Base-by-base conservation (phyloP, 2,329 filamentous ascomycete species). In the Xylariaceae sp. region DNA sequence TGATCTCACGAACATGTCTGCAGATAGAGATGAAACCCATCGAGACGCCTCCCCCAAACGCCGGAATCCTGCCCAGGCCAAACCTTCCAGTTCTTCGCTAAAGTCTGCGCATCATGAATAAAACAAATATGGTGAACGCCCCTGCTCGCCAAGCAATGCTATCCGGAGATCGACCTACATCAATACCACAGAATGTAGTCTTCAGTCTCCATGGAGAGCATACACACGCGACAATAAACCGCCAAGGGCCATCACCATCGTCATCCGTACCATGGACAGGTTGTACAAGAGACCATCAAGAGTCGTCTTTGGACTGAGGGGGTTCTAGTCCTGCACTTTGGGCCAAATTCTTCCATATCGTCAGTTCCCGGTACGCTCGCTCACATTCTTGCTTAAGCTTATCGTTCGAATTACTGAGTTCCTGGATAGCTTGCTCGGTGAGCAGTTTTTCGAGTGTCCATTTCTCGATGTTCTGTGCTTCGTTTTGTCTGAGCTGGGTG, bases 401-500 rank as follows among this genome's bases (percentile, higher is more conserved):
- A 66, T 96, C 91, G 68, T 94, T 96, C 62, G 89, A 93, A 26
- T 87, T 84, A 69, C 89, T 94, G 47, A 97, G 85, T 75, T 98
- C 94, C 14, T 88, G 87, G 65, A 96, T 94, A 44, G 92, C 92
- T 72, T 95, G 91, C 76, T 96, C 91, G 0, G 91, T 94, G 34
- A 95, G 82, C 34, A 96, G 83, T 77, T 98, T 98, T 76, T 95
- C 91, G 24, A 95, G 79, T 3, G 91, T 94, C 90, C 91, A 95
- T 75, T 96, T 92, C 73, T 96, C 94, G 62, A 96, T 92, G 73
- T 96, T 96, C 63, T 95, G 90, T 14, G 90, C 86, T 73, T 96
- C 94, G 67, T 96, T 96, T 73, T 97, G 92, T 73, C 95, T 96
- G 34, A 99, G 84, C 71, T 97, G 92, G 9, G 87, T 90, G 72